These are phyloP conservation scores for Tripterygium wilfordii DNA, from an alignment of 177 flowering plant genomes.

Conservation along the genomic window DNA sequence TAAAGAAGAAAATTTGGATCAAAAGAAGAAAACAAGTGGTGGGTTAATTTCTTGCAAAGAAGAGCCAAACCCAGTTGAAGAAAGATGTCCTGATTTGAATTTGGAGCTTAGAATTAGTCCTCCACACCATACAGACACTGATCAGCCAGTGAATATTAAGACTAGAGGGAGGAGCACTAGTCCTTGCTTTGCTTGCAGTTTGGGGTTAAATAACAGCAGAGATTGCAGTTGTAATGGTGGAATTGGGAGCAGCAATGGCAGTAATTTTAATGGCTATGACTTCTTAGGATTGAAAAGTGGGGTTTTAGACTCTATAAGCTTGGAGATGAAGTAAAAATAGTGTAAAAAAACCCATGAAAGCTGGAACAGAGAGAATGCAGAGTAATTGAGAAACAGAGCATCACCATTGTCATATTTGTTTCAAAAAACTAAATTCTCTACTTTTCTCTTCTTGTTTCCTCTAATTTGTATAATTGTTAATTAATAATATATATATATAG, in stretches of 20 bases:
- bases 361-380: too few species aligned
- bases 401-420: too few species aligned
- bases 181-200: conserved; percentile 70
- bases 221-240: conserved; percentile 49
- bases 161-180: too few species aligned
- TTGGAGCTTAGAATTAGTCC: conserved; percentile 90
- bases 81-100: conserved; percentile 74
- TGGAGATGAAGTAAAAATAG: conserved; percentile 61
- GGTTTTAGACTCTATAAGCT: conserved; percentile 67
- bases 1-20: conserved; percentile 7
- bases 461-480: conserved; percentile 13
- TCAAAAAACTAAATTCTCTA: too few species aligned
- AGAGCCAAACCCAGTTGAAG: conserved; percentile 18
- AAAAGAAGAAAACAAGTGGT: conserved; percentile 6
- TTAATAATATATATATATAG: not conserved
- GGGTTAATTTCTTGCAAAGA: conserved; percentile 19
- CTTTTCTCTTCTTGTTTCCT: not conserved
- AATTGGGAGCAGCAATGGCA: conserved; percentile 9
- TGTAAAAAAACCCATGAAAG: too few species aligned
- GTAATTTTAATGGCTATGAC: conserved; percentile 39
- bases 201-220: conserved; percentile 56
- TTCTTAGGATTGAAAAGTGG: conserved; percentile 53
- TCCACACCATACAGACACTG: conserved; percentile 35
- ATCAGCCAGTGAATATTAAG: conserved; percentile 26
- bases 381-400: too few species aligned